Conservation (phyloP, 192 early-diverging fungal species). For the Gonapodya prolifera region DNA sequence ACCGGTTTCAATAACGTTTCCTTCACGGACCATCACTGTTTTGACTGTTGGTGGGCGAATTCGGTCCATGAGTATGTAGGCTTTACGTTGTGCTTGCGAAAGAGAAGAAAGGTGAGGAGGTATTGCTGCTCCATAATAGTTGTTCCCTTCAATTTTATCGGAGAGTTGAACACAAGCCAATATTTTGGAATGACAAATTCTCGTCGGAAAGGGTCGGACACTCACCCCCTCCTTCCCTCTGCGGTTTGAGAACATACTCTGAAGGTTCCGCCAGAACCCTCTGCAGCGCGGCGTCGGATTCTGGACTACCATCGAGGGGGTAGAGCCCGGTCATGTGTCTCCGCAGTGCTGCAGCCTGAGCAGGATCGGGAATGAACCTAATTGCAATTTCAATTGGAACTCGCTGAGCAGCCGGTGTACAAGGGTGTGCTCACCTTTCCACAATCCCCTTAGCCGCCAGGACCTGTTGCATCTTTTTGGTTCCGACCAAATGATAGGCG, state of each 20-base stretch:
- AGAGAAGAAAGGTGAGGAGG: conserved; percentile 35
- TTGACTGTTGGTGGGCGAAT: conserved; percentile 64
- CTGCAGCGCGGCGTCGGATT: conserved; percentile 53
- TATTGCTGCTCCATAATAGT: conserved; percentile 83
- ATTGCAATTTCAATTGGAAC: not conserved
- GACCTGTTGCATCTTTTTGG: conserved; percentile 94
- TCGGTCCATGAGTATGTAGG: conserved; percentile 92
- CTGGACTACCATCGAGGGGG: conserved; percentile 58
- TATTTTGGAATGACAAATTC: not conserved
- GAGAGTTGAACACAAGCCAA: not conserved
- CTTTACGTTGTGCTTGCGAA: conserved; percentile 51
- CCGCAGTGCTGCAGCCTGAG: conserved; percentile 37
- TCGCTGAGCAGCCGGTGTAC: not conserved
- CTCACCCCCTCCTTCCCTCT: conserved; percentile 84
- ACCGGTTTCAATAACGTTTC: conserved; percentile 49
- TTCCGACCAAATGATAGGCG: conserved; percentile 85
- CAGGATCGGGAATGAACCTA: conserved; percentile 1
- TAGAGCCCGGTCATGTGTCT: conserved; percentile 81
- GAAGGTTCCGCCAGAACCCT: conserved; percentile 50
- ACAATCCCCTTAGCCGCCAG: conserved; percentile 64
- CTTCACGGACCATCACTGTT: conserved; percentile 67
- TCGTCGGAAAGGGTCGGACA: not conserved
- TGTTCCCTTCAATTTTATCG: conserved; percentile 35
- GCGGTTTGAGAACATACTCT: conserved; percentile 83
- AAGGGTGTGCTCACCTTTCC: conserved; percentile 48